A percentile compares a stretch with the other conserved stretches of the same genome.
Conservation (phyloP, 306 rosid species). For the Dryas drummondii region DNA sequence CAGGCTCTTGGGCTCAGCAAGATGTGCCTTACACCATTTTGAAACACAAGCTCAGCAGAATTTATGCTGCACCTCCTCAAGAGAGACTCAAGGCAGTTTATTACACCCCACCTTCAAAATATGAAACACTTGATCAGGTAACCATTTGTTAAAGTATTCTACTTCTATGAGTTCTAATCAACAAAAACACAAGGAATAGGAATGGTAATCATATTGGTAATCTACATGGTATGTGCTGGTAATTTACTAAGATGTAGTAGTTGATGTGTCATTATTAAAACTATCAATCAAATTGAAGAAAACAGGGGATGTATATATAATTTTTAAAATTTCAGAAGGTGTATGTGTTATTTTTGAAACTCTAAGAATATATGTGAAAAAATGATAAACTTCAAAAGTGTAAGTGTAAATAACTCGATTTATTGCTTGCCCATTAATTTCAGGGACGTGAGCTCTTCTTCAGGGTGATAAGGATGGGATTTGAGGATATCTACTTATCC, state of each 20-base stretch:
- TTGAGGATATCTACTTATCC: slow-evolving; percentile 80
- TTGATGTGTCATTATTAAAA: too few species aligned
- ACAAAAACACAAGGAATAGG: neutral
- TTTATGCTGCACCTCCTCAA: slow-evolving; percentile 77
- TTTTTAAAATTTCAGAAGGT: too few species aligned
- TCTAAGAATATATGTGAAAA: too few species aligned
- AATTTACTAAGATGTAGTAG: too few species aligned
- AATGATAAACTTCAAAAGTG: too few species aligned
- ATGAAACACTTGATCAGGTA: slow-evolving; percentile 91
- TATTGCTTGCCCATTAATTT: neutral
- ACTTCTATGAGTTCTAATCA: neutral
- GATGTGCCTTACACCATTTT: slow-evolving; percentile 66
- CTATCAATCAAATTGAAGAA: too few species aligned
- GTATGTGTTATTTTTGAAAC: too few species aligned
- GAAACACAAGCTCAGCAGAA: slow-evolving; percentile 80
- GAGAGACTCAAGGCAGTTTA: slow-evolving; percentile 73
- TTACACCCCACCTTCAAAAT: slow-evolving; percentile 81
- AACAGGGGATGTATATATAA: too few species aligned
- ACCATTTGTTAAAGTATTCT: neutral
- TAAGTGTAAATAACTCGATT: too few species aligned
- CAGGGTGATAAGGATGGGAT: slow-evolving; percentile 93
- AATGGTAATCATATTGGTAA: too few species aligned
- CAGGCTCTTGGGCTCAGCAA: slow-evolving; percentile 75
- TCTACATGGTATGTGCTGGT: too few species aligned
- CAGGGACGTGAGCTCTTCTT: slow-evolving; percentile 86